A percentile compares a stretch with the other conserved stretches of the same genome.
phyloP scores from a whole-genome alignment of 2,329 filamentous ascomycete species.

The Stromatinia cepivora region DNA sequence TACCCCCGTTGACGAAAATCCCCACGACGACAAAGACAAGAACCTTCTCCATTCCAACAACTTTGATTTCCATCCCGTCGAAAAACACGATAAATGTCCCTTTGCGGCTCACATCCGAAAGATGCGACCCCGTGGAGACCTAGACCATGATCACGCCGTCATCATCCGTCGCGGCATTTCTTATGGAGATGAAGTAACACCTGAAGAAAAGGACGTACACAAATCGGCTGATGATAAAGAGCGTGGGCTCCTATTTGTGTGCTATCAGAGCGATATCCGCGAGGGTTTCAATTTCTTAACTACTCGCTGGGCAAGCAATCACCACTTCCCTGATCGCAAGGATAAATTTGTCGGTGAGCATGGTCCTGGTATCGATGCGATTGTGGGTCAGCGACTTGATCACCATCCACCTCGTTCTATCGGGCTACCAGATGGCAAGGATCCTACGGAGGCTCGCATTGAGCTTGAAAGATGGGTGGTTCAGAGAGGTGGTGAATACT shows the following conservation, averaged over 20 bases:
- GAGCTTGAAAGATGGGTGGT: slow-evolving; percentile 44
- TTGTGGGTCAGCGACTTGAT: slow-evolving; percentile 41
- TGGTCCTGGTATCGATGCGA: slow-evolving; percentile 42
- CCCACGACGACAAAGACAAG: neutral
- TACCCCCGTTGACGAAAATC: slow-evolving; percentile 5
- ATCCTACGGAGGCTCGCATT: slow-evolving; percentile 30
- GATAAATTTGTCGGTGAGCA: slow-evolving; percentile 23
- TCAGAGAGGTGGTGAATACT: slow-evolving; percentile 48
- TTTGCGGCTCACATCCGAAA: slow-evolving; percentile 51
- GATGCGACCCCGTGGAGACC: slow-evolving; percentile 45
- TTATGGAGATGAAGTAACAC: slow-evolving; percentile 45
- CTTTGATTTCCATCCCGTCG: slow-evolving; percentile 32
- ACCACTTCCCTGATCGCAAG: slow-evolving; percentile 31
- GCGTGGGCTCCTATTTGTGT: slow-evolving; percentile 49
- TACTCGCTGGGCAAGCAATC: slow-evolving; percentile 33
- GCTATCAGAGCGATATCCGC: slow-evolving; percentile 47
- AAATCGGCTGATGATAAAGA: slow-evolving; percentile 34
- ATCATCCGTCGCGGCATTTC: slow-evolving; percentile 50
- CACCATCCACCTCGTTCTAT: slow-evolving; percentile 30
- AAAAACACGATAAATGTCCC: slow-evolving; percentile 45
- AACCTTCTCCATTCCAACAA: slow-evolving; percentile 39
- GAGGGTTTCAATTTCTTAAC: slow-evolving; percentile 42
- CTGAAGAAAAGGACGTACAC: slow-evolving; percentile 39
- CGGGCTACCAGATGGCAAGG: slow-evolving; percentile 31
- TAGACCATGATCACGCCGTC: slow-evolving; percentile 40